phyloP scores from a whole-genome alignment of 78 protist species.

The Protostelium mycophagum region DNA sequence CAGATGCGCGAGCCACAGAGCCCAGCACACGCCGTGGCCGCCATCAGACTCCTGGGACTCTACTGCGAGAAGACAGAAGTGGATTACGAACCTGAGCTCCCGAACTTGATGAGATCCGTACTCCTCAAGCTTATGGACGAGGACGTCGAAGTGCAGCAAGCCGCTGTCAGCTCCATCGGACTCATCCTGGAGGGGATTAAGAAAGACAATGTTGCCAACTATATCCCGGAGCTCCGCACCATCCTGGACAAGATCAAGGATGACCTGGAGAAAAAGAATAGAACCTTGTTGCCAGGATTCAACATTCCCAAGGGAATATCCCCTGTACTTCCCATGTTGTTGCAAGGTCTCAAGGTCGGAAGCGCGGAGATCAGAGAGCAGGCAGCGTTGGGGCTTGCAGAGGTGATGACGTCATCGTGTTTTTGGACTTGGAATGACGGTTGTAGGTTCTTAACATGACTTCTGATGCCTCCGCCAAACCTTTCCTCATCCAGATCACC shows the following conservation, averaged over 20 bases:
- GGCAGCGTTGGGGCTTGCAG: constrained; percentile 75
- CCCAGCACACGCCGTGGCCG: constrained; percentile 6
- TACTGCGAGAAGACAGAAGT: background rate
- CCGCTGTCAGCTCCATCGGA: constrained; percentile 25
- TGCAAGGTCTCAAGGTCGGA: constrained; percentile 76
- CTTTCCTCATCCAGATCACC: constrained; percentile 71
- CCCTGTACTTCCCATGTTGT: constrained; percentile 59
- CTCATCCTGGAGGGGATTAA: constrained; percentile 23
- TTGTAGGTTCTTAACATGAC: constrained; percentile 34
- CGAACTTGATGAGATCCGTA: constrained; percentile 4
- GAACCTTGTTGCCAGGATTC: constrained; percentile 26
- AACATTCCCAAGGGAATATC: constrained; percentile 68
- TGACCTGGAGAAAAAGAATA: background rate
- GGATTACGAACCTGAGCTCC: constrained; percentile 24
- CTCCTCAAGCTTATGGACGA: constrained; percentile 40
- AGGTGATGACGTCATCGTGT: constrained; percentile 3
- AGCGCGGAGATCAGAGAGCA: constrained; percentile 74
- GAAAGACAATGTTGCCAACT: constrained; percentile 38
- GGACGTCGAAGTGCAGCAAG: constrained; percentile 19
- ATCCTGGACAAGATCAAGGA: constrained; percentile 4
- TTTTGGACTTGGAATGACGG: background rate
- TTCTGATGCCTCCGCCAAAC: constrained; percentile 50
- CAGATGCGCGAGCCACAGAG: background rate
- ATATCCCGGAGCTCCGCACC: background rate
- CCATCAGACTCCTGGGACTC: constrained; percentile 30